Conservation (phyloP, 2,329 filamentous ascomycete genomes). For the Ceratocystiopsis brevicomis region DNA sequence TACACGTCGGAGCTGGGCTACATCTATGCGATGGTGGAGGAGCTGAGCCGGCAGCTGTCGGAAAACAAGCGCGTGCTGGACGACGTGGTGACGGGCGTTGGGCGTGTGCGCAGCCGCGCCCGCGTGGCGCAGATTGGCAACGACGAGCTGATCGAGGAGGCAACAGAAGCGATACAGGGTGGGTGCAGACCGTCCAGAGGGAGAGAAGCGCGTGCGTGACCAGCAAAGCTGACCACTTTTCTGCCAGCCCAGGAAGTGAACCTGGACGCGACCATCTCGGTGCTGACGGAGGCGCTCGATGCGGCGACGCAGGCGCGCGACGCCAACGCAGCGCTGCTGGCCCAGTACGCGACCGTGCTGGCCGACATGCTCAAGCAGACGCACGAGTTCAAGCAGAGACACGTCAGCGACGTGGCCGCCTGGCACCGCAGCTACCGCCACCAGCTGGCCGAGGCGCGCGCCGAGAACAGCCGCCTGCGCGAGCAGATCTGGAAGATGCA, state of each 20-base stretch:
- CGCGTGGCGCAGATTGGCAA: constrained; percentile 32
- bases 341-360: constrained; percentile 38
- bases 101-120: constrained; percentile 39
- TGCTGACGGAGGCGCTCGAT: constrained; percentile 42
- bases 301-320: constrained; percentile 41
- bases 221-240: not conserved
- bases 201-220: not conserved
- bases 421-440: constrained; percentile 49
- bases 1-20: constrained; percentile 51
- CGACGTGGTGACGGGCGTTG: constrained; percentile 43
- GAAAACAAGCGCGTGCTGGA: constrained; percentile 43
- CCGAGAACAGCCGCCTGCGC: constrained; percentile 42
- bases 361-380: constrained; percentile 41
- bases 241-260: constrained; percentile 31
- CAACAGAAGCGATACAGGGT: constrained; percentile 39
- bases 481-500: constrained; percentile 52
- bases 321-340: constrained; percentile 38
- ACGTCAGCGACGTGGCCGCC: constrained; percentile 39
- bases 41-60: constrained; percentile 42
- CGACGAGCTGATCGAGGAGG: constrained; percentile 36
- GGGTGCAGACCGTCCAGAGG: constrained; percentile 7
- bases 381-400: constrained; percentile 45
- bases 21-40: constrained; percentile 49
- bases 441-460: constrained; percentile 45
- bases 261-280: constrained; percentile 36